Evolutionary conservation across 257 asterid species (phyloP), one percentile per base, ranked within the genome.

Genomic region (Solanum commersonii): DNA sequence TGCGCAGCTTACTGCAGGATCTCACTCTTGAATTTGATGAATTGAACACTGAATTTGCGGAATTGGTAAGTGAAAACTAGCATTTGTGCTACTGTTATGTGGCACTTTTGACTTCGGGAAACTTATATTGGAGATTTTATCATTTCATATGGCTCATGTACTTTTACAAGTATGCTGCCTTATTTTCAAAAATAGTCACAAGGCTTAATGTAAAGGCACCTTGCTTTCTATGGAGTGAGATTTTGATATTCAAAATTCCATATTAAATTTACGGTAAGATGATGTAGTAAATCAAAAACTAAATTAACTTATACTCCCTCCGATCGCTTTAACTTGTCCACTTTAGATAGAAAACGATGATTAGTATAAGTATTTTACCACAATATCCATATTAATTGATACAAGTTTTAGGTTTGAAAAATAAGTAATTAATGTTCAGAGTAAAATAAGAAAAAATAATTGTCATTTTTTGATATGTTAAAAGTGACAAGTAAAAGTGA

Each of bases 1-100:
- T 35, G 84, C 42, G 71, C 93, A 96, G 99, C 33, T 90, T 94
- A 29, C 90, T 97, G 83, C 98, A 95, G 94, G 99, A 96, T 88
- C 92, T 96, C 72, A 92, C 93, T 59, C 92, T 88, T 73, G 99
- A 95, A 90, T 97, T 94, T 90, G 96, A 93, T 40, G 95, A 91
- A 74, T 91, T 96, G 93, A 94, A 87, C 83, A 10, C 89, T 11
- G 98, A 97, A 90, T 90, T 84, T 60, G 74, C 91, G 25, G 96
- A 92, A 87, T 90, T 97, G 98, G 99, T 96, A 79, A 86, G 91
- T 87, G 8, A 84, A 83, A 38, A 38, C 18, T 27, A 35, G 52
- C 83, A 35, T 74, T 74, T 37, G 2, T 74, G 52, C 52, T 74
- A 74, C 52, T 22, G 31, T 74, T 0, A 74, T 1, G 10, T 0